phyloP scores from a whole-genome alignment of 1,284 basidiomycete genomes.

The Peniophora sp. region DNA sequence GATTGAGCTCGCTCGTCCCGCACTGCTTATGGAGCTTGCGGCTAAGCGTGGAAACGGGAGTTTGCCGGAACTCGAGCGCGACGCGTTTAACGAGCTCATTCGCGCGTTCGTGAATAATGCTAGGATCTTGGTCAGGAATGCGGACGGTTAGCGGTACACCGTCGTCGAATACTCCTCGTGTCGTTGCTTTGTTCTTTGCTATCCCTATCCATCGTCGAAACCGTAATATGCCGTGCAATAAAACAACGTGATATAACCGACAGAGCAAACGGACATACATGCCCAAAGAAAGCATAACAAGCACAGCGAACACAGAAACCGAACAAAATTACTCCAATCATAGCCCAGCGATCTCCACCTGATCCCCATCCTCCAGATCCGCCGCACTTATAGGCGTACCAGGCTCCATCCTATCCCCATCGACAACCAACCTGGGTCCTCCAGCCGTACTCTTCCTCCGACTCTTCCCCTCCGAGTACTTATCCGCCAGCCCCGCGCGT shows the following conservation, averaged over 20 bases:
- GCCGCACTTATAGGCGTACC: conserved; percentile 50
- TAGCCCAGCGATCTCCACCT: conserved; percentile 45
- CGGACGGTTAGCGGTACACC: conserved; percentile 26
- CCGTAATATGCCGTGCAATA: neutral
- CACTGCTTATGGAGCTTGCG: conserved; percentile 51
- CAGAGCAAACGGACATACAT: too few relatives aligned
- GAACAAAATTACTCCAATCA: neutral
- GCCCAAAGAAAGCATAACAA: neutral
- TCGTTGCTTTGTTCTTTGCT: neutral
- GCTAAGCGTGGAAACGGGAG: conserved; percentile 49
- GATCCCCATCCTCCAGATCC: conserved; percentile 70
- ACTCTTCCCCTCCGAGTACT: conserved; percentile 32
- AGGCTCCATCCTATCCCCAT: conserved; percentile 59
- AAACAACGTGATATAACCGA: too few relatives aligned
- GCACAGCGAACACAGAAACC: neutral
- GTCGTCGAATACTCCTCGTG: conserved; percentile 21
- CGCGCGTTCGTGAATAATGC: conserved; percentile 80
- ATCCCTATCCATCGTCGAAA: neutral
- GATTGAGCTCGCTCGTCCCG: conserved; percentile 58
- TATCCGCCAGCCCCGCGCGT: conserved; percentile 46
- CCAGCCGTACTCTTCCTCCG: conserved; percentile 20
- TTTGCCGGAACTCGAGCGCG: conserved; percentile 52
- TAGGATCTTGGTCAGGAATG: conserved; percentile 65
- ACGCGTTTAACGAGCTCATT: conserved; percentile 72
- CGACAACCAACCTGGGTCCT: conserved; percentile 48